phyloP scores from a whole-genome alignment of 768 basidiomycete species.

The Lactarius pseudohatsudake region DNA sequence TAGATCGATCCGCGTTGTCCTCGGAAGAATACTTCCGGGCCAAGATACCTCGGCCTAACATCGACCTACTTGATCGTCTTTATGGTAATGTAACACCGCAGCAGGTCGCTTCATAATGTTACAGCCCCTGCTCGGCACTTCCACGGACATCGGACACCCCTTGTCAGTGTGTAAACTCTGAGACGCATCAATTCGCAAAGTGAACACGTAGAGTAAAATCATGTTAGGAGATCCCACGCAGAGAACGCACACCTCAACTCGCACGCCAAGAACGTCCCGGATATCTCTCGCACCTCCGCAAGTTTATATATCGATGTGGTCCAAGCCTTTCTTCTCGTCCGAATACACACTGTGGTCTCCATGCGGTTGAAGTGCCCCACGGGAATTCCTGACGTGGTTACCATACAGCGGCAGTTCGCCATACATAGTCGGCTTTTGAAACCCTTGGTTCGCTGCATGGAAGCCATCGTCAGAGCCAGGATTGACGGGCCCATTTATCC shows the following conservation, averaged over 20 bases:
- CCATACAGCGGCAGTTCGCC: constrained; percentile 45
- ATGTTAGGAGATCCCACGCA: neutral
- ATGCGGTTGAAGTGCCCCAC: constrained; percentile 31
- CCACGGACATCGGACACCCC: constrained; percentile 1
- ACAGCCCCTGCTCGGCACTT: neutral
- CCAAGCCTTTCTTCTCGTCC: constrained; percentile 35
- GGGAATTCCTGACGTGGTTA: constrained; percentile 37
- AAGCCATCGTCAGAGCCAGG: constrained; percentile 16
- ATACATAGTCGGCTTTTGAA: constrained; percentile 35
- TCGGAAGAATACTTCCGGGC: neutral
- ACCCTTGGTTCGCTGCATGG: constrained; percentile 17
- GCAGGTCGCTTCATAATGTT: neutral
- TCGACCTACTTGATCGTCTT: neutral
- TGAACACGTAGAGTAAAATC: neutral
- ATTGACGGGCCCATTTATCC: constrained; percentile 43
- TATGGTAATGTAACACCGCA: neutral
- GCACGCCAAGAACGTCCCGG: neutral
- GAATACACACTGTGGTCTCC: constrained; percentile 29
- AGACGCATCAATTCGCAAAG: neutral
- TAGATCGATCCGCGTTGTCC: neutral
- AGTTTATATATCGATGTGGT: constrained; percentile 30
- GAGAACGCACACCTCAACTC: neutral
- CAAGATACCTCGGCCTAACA: neutral
- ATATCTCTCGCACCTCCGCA: neutral
- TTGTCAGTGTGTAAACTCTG: neutral